Percentiles rank a stretch among this genome's conserved stretches.
phyloP scores from a whole-genome alignment of 331 rosid species.

The Stylosanthes scabra region DNA sequence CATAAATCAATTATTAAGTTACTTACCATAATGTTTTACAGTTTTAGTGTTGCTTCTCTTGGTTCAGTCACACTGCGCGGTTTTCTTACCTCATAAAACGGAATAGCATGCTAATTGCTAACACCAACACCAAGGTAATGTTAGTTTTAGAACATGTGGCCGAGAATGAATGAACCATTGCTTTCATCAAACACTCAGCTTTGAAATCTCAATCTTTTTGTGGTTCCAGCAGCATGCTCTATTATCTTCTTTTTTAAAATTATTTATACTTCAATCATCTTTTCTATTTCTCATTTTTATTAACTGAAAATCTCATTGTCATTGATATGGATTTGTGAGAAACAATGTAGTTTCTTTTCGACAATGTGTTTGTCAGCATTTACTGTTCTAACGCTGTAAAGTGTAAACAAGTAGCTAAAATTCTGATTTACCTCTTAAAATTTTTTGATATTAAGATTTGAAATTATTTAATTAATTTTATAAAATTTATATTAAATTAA shows the following conservation, averaged over 20 bases:
- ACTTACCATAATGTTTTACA: neutral
- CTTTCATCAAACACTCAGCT: neutral
- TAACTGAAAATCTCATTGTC: no score
- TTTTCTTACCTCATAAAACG: neutral
- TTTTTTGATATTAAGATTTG: no score
- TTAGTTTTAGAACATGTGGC: conserved; percentile 1
- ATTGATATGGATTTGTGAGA: no score
- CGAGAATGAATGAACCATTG: neutral
- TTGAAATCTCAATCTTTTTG: neutral
- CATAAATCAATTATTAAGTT: neutral
- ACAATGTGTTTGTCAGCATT: no score
- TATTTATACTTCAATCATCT: neutral
- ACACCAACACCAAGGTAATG: no score
- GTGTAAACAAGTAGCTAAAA: no score
- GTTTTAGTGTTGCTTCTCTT: neutral
- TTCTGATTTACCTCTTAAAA: no score
- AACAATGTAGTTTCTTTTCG: no score
- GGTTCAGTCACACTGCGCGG: neutral
- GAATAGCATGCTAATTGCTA: neutral
- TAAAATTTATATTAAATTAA: no score
- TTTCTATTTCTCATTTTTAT: neutral
- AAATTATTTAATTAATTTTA: no score
- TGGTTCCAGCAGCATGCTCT: neutral
- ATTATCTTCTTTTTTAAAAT: neutral
- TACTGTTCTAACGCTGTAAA: no score